A percentile compares a stretch with the other conserved stretches of the same genome.
Conservation (phyloP, 225 moss, liverwort and hornwort genomes). For the Marchantia polymorpha region DNA sequence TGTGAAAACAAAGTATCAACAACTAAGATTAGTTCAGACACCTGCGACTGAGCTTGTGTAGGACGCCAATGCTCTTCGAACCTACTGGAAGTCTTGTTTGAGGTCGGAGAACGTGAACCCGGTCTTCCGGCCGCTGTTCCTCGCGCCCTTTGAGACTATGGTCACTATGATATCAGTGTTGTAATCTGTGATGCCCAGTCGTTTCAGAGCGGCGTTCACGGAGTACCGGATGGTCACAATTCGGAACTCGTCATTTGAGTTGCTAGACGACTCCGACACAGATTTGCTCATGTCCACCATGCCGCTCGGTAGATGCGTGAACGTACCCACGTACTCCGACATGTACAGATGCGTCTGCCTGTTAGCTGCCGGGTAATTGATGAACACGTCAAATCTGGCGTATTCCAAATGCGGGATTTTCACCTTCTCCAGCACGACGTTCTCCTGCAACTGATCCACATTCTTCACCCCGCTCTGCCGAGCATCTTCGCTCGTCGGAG, state of each 20-base stretch:
- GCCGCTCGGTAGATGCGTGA: neutral
- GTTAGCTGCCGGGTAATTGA: constrained; percentile 41
- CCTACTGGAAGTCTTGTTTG: neutral
- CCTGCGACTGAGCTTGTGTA: too few relatives aligned
- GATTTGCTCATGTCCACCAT: neutral
- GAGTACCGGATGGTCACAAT: neutral
- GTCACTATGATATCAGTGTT: neutral
- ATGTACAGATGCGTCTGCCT: constrained; percentile 11
- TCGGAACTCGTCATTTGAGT: neutral
- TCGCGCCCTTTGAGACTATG: neutral
- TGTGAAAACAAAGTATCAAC: too few relatives aligned
- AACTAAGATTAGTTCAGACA: too few relatives aligned
- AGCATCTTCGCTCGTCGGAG: constrained; percentile 18
- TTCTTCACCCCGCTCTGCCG: constrained; percentile 14
- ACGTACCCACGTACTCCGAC: neutral
- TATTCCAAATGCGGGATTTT: constrained; percentile 27
- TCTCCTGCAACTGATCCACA: constrained; percentile 27
- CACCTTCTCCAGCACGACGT: constrained; percentile 35
- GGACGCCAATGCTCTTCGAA: too few relatives aligned
- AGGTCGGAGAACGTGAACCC: neutral
- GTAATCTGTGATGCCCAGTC: neutral
- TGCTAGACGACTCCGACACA: neutral
- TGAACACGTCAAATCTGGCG: constrained; percentile 45
- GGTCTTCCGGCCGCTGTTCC: neutral
- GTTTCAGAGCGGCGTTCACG: neutral